A percentile compares a stretch with the other conserved stretches of the same genome.
Conservation (phyloP, 805 yeast genomes). For the Schizosaccharomyces japonicus region DNA sequence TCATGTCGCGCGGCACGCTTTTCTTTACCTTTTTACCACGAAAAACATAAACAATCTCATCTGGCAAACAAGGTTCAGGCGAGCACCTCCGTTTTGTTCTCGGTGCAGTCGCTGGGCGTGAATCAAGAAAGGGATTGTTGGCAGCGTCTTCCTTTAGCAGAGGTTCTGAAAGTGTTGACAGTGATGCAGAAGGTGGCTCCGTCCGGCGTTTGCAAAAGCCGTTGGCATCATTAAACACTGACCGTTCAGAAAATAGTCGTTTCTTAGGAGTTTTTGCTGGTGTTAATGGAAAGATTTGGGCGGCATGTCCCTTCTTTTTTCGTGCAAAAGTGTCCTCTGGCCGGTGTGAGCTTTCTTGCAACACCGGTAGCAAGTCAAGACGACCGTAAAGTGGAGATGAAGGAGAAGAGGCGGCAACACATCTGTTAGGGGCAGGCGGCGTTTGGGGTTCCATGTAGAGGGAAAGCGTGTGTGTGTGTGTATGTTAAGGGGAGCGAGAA, state of each 20-base stretch:
- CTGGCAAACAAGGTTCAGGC: neutral
- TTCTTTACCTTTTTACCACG: neutral
- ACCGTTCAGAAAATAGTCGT: neutral
- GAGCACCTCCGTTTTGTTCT: neutral
- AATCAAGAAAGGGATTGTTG: neutral
- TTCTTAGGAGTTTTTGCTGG: conserved; percentile 1
- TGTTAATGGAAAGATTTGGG: neutral
- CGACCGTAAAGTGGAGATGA: no score
- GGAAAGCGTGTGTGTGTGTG: no score
- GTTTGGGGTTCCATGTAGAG: no score
- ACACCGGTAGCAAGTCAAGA: no score
- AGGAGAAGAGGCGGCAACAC: no score
- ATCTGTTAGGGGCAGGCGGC: no score
- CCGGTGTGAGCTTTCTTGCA: no score
- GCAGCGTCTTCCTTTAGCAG: neutral
- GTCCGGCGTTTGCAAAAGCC: neutral
- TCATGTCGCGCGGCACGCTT: neutral
- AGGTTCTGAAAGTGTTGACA: no score
- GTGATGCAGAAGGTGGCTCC: no score
- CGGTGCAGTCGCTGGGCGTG: neutral
- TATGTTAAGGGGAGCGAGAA: no score
- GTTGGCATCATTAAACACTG: neutral
- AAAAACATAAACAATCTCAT: neutral
- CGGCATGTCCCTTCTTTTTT: no score
- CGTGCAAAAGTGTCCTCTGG: no score